Conservation (phyloP, 2,329 filamentous ascomycete genomes). For the Colletotrichum brevisporum region DNA sequence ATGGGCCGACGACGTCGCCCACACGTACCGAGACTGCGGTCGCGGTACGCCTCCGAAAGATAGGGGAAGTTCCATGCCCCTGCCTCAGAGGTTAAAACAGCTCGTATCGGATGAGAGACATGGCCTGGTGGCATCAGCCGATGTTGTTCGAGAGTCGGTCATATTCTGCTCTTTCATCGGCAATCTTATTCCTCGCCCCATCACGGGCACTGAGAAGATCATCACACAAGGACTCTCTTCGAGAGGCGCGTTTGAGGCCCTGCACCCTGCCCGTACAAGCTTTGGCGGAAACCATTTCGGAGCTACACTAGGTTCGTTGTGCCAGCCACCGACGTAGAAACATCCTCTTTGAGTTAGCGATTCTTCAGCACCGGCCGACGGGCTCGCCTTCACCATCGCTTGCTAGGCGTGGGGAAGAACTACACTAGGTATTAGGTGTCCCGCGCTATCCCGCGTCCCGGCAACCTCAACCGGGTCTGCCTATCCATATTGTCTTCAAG, state of each 20-base stretch:
- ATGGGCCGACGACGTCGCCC: neutral
- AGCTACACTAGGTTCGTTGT: slow-evolving; percentile 12
- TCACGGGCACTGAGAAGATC: slow-evolving; percentile 1
- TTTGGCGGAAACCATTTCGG: neutral
- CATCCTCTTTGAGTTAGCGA: slow-evolving; percentile 10
- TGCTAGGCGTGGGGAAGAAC: slow-evolving; percentile 1
- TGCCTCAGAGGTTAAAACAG: slow-evolving; percentile 5
- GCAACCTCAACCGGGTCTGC: slow-evolving; percentile 1
- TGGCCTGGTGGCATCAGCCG: neutral
- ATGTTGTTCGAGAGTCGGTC: neutral
- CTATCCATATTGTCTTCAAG: neutral
- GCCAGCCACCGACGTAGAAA: slow-evolving; percentile 25
- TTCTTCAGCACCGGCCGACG: slow-evolving; percentile 30
- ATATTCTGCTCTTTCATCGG: neutral
- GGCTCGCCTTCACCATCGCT: neutral
- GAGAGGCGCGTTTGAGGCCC: slow-evolving; percentile 1
- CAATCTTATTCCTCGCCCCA: neutral
- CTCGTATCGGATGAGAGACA: slow-evolving; percentile 9
- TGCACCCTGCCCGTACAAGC: slow-evolving; percentile 8
- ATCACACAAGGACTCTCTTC: neutral
- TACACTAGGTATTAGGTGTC: neutral
- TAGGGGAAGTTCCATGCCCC: slow-evolving; percentile 16
- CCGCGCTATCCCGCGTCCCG: slow-evolving; percentile 19
- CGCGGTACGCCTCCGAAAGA: slow-evolving; percentile 4
- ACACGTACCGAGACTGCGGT: slow-evolving; percentile 27